Evolutionary conservation across 2,329 filamentous ascomycete genomes (phyloP), one percentile per base, ranked within the genome.

Genomic region (Venturia nashicola): DNA sequence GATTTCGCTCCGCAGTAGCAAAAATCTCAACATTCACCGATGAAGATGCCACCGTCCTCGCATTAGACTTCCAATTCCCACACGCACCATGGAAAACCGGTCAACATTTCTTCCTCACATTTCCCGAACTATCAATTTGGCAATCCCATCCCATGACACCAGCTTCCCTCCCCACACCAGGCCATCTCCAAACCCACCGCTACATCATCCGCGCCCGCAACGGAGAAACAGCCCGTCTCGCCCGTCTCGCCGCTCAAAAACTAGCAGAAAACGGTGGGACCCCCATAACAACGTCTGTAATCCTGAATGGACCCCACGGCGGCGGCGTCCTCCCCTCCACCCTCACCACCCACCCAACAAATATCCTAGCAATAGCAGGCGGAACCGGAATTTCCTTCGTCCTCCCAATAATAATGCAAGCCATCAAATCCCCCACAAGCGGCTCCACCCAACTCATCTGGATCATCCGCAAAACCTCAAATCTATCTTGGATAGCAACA

Each of bases 91-190:
- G 87, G 86, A 75, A 78, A 14, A 76, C 87, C 14, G 87, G 88
- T 11, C 84, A 90, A 72, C 88, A 90, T 70, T 90, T 88, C 72
- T 90, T 84, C 69, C 76, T 90, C 18, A 87, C 82, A 71, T 90
- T 90, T 68, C 78, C 84, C 0, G 81, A 86, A 66, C 76, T 83
- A 40, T 86, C 80, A 68, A 80, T 90, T 68, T 89, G 86, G 85
- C 86, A 90, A 72, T 85, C 84, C 0, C 87, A 90, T 69, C 87
- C 87, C 0, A 88, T 90, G 70, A 89, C 86, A 0, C 83, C 85
- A 0, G 76, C 85, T 9, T 85, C 80, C 63, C 71, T 82, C 0
- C 85, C 62, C 73, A 78, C 0, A 67, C 70, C 2, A 77, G 82
- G 11, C 73, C 75, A 46, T 60, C 75, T 86, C 65, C 77, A 84